Base-by-base conservation (phyloP, 441 rosid species). In the Croton laevigatus region DNA sequence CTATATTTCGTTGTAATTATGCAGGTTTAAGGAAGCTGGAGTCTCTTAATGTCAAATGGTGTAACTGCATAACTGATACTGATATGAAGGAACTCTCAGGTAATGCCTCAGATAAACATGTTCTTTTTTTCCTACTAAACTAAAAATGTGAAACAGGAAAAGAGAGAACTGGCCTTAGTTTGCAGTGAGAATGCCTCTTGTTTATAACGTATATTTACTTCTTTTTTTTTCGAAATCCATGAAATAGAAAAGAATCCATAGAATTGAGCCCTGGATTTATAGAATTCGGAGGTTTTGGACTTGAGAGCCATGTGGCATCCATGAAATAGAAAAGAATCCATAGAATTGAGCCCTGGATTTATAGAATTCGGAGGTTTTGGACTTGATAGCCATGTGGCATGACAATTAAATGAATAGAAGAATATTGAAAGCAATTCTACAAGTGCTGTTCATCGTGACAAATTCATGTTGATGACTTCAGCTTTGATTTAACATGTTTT, bases 1-100 rank as follows among this genome's bases (percentile, higher is more conserved):
- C 59, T 8, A 6, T 61, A 69, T 22, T 2, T 10, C 10, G 36
- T 12, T 17, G n/a, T 69, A 27, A 17, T 36, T 27, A 17, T 48
- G 17, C 84, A 91, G 97, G 81, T 59, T 75, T 91, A 73, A 72
- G 77, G 44, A 88, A 82, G 77, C 73, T 91, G 58, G 89, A 89
- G 76, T 88, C 94, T 72, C 86, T 89, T 69, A 86, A 85, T 77
- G 73, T 88, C 65, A 89, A 84, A 71, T 91, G 96, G 86, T 91
- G 97, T 44, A 88, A 89, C 70, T 78, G 82, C 83, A 87, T 91
- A 68, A 85, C 87, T 52, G 96, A 91, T 86, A 74, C 74, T 66
- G 97, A 91, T 76, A 77, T 89, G 79, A 82, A 86, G 83, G 78
- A 82, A 71, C 83, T 91, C 65, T 85, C 91, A 77, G 90, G 97